A percentile compares a stretch with the other conserved stretches of the same genome.
phyloP scores from a whole-genome alignment of 2,329 filamentous ascomycete species.

The Colletotrichum costaricense region DNA sequence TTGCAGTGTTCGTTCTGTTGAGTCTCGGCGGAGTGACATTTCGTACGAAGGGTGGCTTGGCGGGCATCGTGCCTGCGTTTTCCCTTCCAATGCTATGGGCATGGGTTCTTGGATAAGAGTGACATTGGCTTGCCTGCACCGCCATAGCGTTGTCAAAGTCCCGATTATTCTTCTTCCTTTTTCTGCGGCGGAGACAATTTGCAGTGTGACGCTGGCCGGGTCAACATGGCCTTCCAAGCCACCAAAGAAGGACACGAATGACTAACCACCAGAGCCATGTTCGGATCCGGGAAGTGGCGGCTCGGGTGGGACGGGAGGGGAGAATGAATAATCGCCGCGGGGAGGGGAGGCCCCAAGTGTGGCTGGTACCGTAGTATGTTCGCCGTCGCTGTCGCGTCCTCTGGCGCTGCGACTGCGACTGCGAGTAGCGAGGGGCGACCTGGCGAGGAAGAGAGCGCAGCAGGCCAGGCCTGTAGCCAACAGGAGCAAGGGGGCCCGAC shows the following conservation, averaged over 20 bases:
- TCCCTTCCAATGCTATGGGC: constrained; percentile 2
- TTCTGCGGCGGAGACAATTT: constrained; percentile 6
- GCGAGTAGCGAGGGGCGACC: not conserved
- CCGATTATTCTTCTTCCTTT: not conserved
- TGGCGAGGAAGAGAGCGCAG: constrained; percentile 1
- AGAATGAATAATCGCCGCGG: not conserved
- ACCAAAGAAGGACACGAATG: constrained; percentile 1
- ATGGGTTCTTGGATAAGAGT: not conserved
- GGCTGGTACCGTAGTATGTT: constrained; percentile 14
- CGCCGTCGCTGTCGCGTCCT: not conserved
- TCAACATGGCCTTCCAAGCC: constrained; percentile 12
- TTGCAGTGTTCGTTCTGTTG: not conserved
- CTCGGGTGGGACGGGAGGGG: constrained; percentile 7
- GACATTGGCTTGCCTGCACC: constrained; percentile 23
- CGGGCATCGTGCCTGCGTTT: not conserved
- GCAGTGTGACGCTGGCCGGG: constrained; percentile 14
- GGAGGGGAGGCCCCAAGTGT: constrained; percentile 6
- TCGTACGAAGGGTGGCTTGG: constrained; percentile 23
- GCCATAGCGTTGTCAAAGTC: not conserved
- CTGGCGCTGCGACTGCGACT: not conserved
- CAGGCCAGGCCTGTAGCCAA: not conserved
- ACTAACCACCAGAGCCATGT: constrained; percentile 16
- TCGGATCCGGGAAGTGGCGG: constrained; percentile 32
- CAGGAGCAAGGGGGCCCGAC: constrained; percentile 17
- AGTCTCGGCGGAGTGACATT: not conserved